phyloP scores from a whole-genome alignment of 2,329 filamentous ascomycete genomes.

The Neonectria sp. region DNA sequence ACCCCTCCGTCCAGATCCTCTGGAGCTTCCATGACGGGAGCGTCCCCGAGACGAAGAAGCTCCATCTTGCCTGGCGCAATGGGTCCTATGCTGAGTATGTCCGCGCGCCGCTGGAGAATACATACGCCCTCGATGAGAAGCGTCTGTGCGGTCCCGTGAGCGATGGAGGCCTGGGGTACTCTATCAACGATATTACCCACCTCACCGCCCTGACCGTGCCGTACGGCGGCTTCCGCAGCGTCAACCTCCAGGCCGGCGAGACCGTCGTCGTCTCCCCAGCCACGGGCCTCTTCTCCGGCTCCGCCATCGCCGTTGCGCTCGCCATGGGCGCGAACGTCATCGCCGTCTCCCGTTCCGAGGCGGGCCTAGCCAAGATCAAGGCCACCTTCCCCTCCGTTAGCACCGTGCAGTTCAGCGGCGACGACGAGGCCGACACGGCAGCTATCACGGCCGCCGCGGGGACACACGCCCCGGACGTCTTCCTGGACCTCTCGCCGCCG shows the following conservation, averaged over 20 bases:
- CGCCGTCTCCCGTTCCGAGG: slow-evolving; percentile 62
- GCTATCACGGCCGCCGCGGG: slow-evolving; percentile 48
- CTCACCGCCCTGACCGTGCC: slow-evolving; percentile 55
- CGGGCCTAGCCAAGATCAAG: slow-evolving; percentile 52
- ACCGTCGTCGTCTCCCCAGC: slow-evolving; percentile 65
- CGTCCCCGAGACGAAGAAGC: slow-evolving; percentile 43
- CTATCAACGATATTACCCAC: slow-evolving; percentile 55
- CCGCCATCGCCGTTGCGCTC: slow-evolving; percentile 62
- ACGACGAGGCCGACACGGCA: slow-evolving; percentile 55
- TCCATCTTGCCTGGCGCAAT: slow-evolving; percentile 51
- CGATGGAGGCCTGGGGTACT: slow-evolving; percentile 55
- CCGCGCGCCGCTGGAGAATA: slow-evolving; percentile 54
- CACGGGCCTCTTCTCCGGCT: slow-evolving; percentile 64
- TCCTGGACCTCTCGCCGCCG: slow-evolving; percentile 62
- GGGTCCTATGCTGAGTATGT: slow-evolving; percentile 51
- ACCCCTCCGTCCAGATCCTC: slow-evolving; percentile 49
- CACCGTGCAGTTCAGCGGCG: slow-evolving; percentile 58
- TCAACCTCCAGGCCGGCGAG: slow-evolving; percentile 62
- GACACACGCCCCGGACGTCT: slow-evolving; percentile 56
- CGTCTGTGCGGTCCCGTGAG: slow-evolving; percentile 38
- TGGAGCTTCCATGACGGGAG: slow-evolving; percentile 49
- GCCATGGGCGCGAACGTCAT: slow-evolving; percentile 68
- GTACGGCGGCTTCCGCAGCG: slow-evolving; percentile 61
- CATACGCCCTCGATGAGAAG: slow-evolving; percentile 50
- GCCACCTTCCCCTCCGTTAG: slow-evolving; percentile 48